Percentiles rank a stretch among this genome's conserved stretches.
Evolutionary conservation across 169 alveolate genomes (phyloP).

Genomic region (Plasmodium gallinaceum): DNA sequence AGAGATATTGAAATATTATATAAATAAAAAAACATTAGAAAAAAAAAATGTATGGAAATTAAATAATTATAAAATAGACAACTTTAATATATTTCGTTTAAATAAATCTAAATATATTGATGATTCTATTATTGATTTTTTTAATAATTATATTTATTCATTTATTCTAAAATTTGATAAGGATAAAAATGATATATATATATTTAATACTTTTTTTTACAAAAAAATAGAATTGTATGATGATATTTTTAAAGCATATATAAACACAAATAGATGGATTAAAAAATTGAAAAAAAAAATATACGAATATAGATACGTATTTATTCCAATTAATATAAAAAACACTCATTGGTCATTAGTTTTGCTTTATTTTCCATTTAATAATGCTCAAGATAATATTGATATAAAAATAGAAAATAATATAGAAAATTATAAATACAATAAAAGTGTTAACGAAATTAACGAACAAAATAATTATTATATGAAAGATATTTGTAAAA

Average conservation of each 20-base stretch:
- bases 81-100: constrained; percentile 46
- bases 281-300: constrained; percentile 77
- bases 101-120: constrained; percentile 76
- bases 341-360: constrained; percentile 82
- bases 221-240: constrained; percentile 79
- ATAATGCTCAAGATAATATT: neutral
- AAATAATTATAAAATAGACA: constrained; percentile 77
- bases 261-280: constrained; percentile 80
- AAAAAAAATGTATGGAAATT: constrained; percentile 74
- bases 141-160: constrained; percentile 76
- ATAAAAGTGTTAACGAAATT: no score
- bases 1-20: constrained; percentile 31
- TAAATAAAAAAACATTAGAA: constrained; percentile 39
- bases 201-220: constrained; percentile 79
- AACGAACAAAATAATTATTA: no score
- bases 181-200: constrained; percentile 50
- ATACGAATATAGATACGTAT: constrained; percentile 74
- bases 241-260: constrained; percentile 77
- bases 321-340: constrained; percentile 77
- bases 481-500: neutral
- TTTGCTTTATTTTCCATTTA: constrained; percentile 76
- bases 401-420: no score
- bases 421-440: no score
- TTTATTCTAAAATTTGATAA: constrained; percentile 39
- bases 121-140: constrained; percentile 80